Evolutionary conservation across 73 alveolate species (phyloP).

Genomic region (Paramecium tetraurelia): DNA sequence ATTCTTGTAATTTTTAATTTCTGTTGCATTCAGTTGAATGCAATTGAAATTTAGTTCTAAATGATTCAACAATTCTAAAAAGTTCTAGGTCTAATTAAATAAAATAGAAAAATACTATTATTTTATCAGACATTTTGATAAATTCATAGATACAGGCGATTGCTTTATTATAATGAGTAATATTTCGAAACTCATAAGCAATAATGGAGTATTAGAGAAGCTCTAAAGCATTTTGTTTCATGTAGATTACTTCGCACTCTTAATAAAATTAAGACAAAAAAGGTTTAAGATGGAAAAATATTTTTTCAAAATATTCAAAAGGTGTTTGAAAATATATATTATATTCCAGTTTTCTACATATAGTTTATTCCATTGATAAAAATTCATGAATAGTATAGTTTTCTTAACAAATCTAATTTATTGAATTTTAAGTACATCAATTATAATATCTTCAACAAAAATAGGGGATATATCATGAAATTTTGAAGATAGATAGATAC

Average conservation of each 20-base stretch:
- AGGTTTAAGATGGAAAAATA: not conserved
- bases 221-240: not conserved
- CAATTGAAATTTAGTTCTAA: not conserved
- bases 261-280: not conserved
- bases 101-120: not conserved
- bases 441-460: not conserved
- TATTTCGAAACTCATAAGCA: not conserved
- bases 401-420: not conserved
- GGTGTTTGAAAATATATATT: not conserved
- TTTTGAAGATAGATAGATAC: not conserved
- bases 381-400: not conserved
- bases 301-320: not conserved
- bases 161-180: not conserved
- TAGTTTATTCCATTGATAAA: not conserved
- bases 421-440: not conserved
- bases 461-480: not conserved
- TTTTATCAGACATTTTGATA: not conserved
- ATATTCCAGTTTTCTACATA: not conserved
- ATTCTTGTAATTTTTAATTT: not conserved
- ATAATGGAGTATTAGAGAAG: not conserved
- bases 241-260: not conserved
- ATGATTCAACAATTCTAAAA: not conserved
- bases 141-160: not conserved
- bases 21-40: not conserved
- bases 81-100: not conserved